phyloP scores from a whole-genome alignment of 176 grass and related monocot species.

The barley (Hordeum vulgare) region MorexV3_pseudomolecules_assembly NC_058524.1:417622328-417622827 shows the following conservation, averaged over 20 bases:
- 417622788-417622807: neutral
- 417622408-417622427: neutral
- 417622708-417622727: neutral
- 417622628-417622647: slow-evolving; percentile 19
- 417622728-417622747: neutral
- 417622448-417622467: neutral
- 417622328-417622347: neutral
- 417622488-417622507: neutral
- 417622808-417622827: neutral
- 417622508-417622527: neutral
- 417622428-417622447: neutral
- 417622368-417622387: neutral
- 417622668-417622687: neutral
- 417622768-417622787: slow-evolving; percentile 13
- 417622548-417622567: neutral
- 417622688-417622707: slow-evolving; percentile 2
- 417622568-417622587: neutral
- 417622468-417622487: neutral
- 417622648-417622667: slow-evolving; percentile 39
- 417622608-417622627: neutral
- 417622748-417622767: neutral
- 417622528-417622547: neutral
- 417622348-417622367: neutral
- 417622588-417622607: neutral
- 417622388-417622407: neutral